Base-by-base conservation (phyloP, 1,139 yeast species). In the Hansenula sp. region DNA sequence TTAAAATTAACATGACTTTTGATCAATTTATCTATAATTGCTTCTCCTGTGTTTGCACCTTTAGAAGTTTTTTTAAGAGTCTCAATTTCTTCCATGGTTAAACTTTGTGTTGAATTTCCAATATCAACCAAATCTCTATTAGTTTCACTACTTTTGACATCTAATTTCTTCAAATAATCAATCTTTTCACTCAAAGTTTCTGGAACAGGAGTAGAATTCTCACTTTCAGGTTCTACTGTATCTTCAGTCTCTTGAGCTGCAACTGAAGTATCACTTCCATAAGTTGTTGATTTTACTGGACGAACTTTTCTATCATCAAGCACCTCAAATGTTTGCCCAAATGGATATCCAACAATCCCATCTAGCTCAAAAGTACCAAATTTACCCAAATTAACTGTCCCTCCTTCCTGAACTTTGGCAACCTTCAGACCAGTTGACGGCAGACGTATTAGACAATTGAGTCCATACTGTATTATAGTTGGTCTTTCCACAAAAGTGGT, bases 261-360 rank as follows among this genome's bases (percentile, higher is more conserved):
- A 14, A 48, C 60, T 5, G 60, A 61, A 12, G 59, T 64, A 2
- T 58, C 59, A 17, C 53, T 59, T n/a, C 59, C 66, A 16, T 56
- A 59, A 0, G 56, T 46, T 39, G 70, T 57, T 29, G 67, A 62
- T 41, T 65, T 64, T 35, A 79, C 72, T 2, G 83, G 76, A 37
- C 61, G 62, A 9, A 81, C 78, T 22, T 68, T 65, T 44, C 69
- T 61, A 45, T 77, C 81, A 37, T 78, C 85, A 25, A 72, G 58
- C 32, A 92, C 84, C 59, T 92, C 97, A 63, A 92, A 92, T 0
- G 95, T 79, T 53, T 85, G 90, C 1, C 98, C 98, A 53, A 77
- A 83, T 6, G 92, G 85, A 54, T 71, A 82, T 2, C 96, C 97
- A 29, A 92, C 58, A 14, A 92, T 74, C 42, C 79, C 83, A 50